phyloP scores from a whole-genome alignment of 1,284 basidiomycete genomes.

The Xerocomus alliaceus region DNA sequence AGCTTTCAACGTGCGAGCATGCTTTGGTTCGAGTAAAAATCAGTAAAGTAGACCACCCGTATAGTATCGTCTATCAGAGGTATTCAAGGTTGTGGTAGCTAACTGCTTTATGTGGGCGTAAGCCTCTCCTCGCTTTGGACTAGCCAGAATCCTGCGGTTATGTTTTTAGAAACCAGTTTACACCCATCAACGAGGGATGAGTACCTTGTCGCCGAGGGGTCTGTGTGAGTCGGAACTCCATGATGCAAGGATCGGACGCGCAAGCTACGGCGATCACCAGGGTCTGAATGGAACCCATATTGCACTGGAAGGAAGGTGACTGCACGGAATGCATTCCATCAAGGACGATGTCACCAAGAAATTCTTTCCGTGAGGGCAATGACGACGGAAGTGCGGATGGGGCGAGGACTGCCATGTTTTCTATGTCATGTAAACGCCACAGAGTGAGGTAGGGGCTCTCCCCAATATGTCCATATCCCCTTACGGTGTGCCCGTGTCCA shows the following conservation, averaged over 20 bases:
- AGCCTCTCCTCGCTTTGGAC: conserved; percentile 26
- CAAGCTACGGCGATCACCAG: conserved; percentile 31
- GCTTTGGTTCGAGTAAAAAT: background rate
- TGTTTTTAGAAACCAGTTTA: background rate
- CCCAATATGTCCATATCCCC: conserved; percentile 27
- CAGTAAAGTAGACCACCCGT: too few species aligned
- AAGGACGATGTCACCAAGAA: conserved; percentile 27
- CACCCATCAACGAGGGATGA: background rate
- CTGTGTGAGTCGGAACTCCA: conserved; percentile 28
- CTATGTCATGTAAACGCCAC: conserved; percentile 27
- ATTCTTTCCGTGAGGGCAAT: conserved; percentile 15
- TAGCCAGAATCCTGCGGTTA: conserved; percentile 25
- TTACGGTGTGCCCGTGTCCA: conserved; percentile 3
- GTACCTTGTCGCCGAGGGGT: conserved; percentile 29
- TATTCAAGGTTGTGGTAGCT: background rate
- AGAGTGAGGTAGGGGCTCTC: conserved; percentile 23
- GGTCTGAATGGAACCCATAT: conserved; percentile 26
- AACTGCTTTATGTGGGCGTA: background rate
- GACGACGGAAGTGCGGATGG: conserved; percentile 16
- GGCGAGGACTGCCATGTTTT: conserved; percentile 8
- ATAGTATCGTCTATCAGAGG: background rate
- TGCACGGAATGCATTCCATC: conserved; percentile 11
- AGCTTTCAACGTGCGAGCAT: background rate
- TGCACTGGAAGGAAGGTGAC: conserved; percentile 21
- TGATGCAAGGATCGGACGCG: conserved; percentile 30